Evolutionary conservation across 208 protist species (phyloP).

Genomic region (Crithidia fasciculata): DNA sequence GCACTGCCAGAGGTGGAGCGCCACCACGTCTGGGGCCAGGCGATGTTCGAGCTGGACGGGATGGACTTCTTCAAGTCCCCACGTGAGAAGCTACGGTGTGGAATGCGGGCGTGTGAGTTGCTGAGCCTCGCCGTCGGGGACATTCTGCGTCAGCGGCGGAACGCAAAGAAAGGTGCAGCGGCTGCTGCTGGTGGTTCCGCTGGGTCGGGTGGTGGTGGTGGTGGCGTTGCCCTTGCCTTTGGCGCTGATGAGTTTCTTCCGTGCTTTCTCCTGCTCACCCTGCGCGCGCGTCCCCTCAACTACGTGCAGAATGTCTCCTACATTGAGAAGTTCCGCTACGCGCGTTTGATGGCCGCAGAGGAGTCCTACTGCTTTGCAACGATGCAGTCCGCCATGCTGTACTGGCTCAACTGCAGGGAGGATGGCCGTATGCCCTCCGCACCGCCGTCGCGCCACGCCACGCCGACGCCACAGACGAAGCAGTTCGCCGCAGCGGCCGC

Average conservation of each 20-base stretch:
- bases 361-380: conserved; percentile 83
- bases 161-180: neutral
- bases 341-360: conserved; percentile 44
- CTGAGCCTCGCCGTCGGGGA: conserved; percentile 56
- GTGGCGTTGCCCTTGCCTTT: conserved; percentile 38
- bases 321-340: conserved; percentile 64
- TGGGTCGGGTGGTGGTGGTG: neutral
- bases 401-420: conserved; percentile 66
- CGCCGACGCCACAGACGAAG: neutral
- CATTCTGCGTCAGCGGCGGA: conserved; percentile 41
- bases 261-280: conserved; percentile 81
- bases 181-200: no score
- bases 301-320: conserved; percentile 79
- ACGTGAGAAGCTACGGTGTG: conserved; percentile 76
- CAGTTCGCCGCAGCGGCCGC: neutral
- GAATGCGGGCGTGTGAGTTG: conserved; percentile 66
- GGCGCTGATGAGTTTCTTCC: conserved; percentile 85
- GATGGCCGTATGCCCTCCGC: conserved; percentile 28
- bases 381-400: conserved; percentile 59
- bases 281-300: conserved; percentile 67
- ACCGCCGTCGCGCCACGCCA: neutral
- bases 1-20: conserved; percentile 65
- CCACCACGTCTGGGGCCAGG: conserved; percentile 78
- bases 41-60: conserved; percentile 85
- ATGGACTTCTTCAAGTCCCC: conserved; percentile 89